Evolutionary conservation across 306 rosid species (phyloP), one percentile per base, ranked within the genome.

Genomic region (Vigna trinervia): DNA sequence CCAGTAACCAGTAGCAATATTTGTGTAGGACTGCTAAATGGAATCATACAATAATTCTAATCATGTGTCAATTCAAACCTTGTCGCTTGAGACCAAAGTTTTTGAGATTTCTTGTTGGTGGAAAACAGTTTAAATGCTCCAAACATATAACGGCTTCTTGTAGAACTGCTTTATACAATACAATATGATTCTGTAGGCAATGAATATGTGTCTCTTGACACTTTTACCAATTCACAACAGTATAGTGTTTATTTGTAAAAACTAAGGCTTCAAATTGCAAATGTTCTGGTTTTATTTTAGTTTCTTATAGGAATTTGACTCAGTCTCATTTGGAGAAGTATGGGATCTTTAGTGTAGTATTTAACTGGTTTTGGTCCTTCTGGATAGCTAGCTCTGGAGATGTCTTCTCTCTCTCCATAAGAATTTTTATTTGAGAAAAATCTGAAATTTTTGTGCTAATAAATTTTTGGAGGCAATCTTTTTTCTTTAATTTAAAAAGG

Each of bases 31-130:
- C 47, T 62, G 67, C 20, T 3, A 36, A 43, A 64, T 76, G 70
- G 47, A 45, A 71, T 69, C 38, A 51, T 52, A 56, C 60, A 32
- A 26, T 46, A 22, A 58, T 8, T 78, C 38, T 67, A 71, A 62
- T 70, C 75, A 77, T 34, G 23, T 46, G 69, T 59, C 34, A 51
- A 52, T 61, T 67, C 39, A 39, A 80, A 75, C 34, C 53, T 14
- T 70, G 61, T 86, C 76, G 66, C 85, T 84, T 74, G 68, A 59
- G 76, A 60, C 80, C 63, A 64, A 86, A 78, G 87, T 6, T 66
- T 83, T 75, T 15, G 61, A 43, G 78, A 71, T 65, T 79, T 46
- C 41, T 60, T 56, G 47, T 23, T 62, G 15, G 48, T 69, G 74
- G 80, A 68, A 74, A 79, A 39, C 53, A 78, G 17, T 79, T 47